Percentiles rank a stretch among this genome's conserved stretches.
Evolutionary conservation across 129 eudicot species (phyloP).

Genomic region (Calendula officinalis): DNA sequence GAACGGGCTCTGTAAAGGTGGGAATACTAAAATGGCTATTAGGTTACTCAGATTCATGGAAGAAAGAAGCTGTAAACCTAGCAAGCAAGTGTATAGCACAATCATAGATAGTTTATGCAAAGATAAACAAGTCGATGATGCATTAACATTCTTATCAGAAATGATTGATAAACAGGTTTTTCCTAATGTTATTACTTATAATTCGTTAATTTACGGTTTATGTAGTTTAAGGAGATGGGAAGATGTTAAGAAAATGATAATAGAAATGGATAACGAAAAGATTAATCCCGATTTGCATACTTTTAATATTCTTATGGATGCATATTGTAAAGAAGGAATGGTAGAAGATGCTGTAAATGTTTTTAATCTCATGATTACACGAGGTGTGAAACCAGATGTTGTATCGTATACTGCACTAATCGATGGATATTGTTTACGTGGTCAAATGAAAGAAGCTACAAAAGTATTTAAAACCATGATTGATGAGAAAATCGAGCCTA

Average conservation of each 20-base stretch:
- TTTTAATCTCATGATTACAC: conserved; percentile 17
- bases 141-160: conserved; percentile 8
- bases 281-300: conserved; percentile 22
- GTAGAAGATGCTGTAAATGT: conserved; percentile 31
- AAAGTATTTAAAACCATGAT: conserved; percentile 27
- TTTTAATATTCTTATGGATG: conserved; percentile 33
- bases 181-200: conserved; percentile 40
- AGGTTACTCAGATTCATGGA: conserved; percentile 32
- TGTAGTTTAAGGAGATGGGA: conserved; percentile 32
- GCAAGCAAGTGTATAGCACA: conserved; percentile 10
- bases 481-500: conserved; percentile 17
- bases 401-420: conserved; percentile 36
- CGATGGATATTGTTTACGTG: conserved; percentile 43
- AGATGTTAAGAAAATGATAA: conserved; percentile 23
- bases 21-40: conserved; percentile 30
- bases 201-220: conserved; percentile 34
- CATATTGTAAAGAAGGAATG: conserved; percentile 43
- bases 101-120: conserved; percentile 43
- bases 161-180: conserved; percentile 20
- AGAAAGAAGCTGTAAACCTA: conserved; percentile 20
- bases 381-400: conserved; percentile 30
- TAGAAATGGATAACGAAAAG: conserved; percentile 24
- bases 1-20: conserved; percentile 48
- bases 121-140: conserved; percentile 19
- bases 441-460: conserved; percentile 40